Evolutionary conservation across 1,284 basidiomycete species (phyloP), one percentile per base, ranked within the genome.

Genomic region (Puccinia novopanici): DNA sequence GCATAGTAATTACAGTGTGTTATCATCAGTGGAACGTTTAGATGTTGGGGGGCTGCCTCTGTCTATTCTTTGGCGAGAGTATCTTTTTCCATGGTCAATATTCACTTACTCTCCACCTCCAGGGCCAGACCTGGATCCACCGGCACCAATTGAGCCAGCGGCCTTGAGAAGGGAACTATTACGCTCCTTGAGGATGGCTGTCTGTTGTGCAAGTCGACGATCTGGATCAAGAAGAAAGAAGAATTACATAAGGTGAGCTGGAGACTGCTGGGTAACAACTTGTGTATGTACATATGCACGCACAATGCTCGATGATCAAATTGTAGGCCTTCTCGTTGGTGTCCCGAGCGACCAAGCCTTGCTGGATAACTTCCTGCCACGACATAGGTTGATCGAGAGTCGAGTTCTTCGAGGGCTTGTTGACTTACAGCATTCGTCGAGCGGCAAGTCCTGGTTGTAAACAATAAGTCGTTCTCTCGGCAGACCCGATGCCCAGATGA

Each of bases 201-300:
- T 92, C 85, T 94, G 93, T 84, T 93, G 92, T 3, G 93, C 93
- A 82, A 97, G 89, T 84, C 93, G 90, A 83, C 92, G 91, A 88
- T 95, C 93, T 95, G 87, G 9, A 59, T 59, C n/a, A 59, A 45
- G 15, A 45, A 45, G 45, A 45, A 45, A 45, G 71, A 76, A 78
- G 72, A 82, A 84, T 82, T 75, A 78, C 80, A 76, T 75, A 79
- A 80, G 83, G 67, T 72, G 80, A 82, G 45, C 50, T 77, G 59
- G 73, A 68, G 75, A 81, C 78, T 75, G 75, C n/a, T 40, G 54
- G 6, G 81, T 74, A 74, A 71, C 76, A 84, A 81, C 75, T 68
- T 50, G 19, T 12, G 68, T 27, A 52, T 50, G 10, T 34, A 24
- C n/a, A n/a, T n/a, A n/a, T 30, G 50, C 65, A 63, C 61, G 70